Evolutionary conservation across 768 basidiomycete genomes (phyloP), one percentile per base, ranked within the genome.

Genomic region (Rhizopogon salebrosus): DNA sequence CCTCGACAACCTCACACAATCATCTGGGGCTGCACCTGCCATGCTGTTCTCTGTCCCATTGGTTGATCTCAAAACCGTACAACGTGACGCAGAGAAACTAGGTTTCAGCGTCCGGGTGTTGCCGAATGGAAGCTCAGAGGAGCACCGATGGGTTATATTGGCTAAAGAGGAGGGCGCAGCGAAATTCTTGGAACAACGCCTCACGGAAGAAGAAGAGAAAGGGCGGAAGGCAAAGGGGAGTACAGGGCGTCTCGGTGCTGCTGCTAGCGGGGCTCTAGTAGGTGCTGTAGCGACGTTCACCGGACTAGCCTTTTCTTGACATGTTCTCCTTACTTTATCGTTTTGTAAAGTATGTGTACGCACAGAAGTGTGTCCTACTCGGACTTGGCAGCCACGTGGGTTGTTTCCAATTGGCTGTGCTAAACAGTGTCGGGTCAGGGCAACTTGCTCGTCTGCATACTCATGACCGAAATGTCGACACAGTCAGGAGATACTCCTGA

Each of bases 211-310:
- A 37, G 62, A 69, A 53, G 49, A 52, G 46, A 71, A 58, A 55
- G 52, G 41, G 20, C 39, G 18, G 23, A 60, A 54, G 51, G 56
- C 18, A 39, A 51, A 64, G 57, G 52, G 57, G 13, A 57, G 23
- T 43, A 52, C 52, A 7, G 55, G 68, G 57, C 51, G 64, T 78
- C 54, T 68, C 65, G 72, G 68, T 42, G 75, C 74, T 41, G 77
- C 73, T 46, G 82, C 82, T 54, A 77, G 80, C 16, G 80, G 78
- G 41, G 80, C 75, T n/a, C 71, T 84, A 16, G 75, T 84, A 18
- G 83, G 83, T 37, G 83, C 79, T 37, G 79, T 82, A 6, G 80
- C 80, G 38, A 74, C 80, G 45, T 83, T 76, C 72, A 79, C 79
- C 18, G 80, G 81, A 14, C 72, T 84, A 49, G 83, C 83, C 29